phyloP scores from a whole-genome alignment of 306 rosid species.

The Aeschynomene evenia region DNA sequence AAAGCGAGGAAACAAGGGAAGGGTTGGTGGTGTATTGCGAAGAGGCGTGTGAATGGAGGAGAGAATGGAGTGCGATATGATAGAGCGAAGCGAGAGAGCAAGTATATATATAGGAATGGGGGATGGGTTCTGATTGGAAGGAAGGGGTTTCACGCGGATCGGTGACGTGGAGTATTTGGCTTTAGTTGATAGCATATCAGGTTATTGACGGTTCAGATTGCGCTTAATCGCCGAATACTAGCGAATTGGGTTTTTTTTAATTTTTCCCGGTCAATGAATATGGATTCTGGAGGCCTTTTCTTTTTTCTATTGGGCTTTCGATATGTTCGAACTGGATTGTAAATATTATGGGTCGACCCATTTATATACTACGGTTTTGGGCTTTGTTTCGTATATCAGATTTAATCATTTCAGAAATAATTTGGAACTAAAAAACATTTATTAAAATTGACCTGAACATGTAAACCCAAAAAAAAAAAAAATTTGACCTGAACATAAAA shows the following conservation, averaged over 20 bases:
- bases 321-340: neutral
- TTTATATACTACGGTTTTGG: neutral
- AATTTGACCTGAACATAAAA: too few species aligned
- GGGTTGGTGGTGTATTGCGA: neutral
- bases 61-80: neutral
- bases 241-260: too few species aligned
- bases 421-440: too few species aligned
- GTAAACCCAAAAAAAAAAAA: too few species aligned
- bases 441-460: too few species aligned
- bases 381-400: neutral
- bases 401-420: too few species aligned
- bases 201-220: slow-evolving; percentile 10
- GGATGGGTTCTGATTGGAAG: slow-evolving; percentile 17
- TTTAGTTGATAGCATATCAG: neutral
- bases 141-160: neutral
- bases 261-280: too few species aligned
- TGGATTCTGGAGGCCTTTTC: too few species aligned
- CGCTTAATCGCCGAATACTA: neutral
- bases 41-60: neutral
- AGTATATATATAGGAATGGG: slow-evolving; percentile 7
- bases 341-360: too few species aligned
- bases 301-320: too few species aligned
- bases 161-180: neutral
- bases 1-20: neutral
- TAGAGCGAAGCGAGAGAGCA: rapidly evolving